Percentiles rank a stretch among this genome's conserved stretches.
Conservation (phyloP, 805 yeast genomes). For the Yamadazyma olivae region DNA sequence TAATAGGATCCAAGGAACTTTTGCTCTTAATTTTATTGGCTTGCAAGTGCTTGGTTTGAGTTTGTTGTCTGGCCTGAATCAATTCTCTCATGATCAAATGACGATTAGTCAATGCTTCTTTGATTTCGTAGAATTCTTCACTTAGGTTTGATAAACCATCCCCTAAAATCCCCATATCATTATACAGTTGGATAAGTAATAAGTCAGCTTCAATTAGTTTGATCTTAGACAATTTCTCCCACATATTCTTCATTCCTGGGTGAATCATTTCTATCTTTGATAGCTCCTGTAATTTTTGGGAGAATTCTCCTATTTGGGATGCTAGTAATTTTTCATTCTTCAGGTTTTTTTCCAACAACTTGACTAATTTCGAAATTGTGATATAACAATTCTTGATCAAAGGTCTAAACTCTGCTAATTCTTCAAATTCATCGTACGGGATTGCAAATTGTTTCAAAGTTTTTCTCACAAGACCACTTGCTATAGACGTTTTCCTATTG, state of each 20-base stretch:
- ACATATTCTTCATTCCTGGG: conserved; percentile 71
- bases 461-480: conserved; percentile 83
- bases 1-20: conserved; percentile 76
- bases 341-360: conserved; percentile 49
- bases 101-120: conserved; percentile 90
- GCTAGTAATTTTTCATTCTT: conserved; percentile 54
- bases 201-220: conserved; percentile 72
- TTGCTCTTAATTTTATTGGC: conserved; percentile 71
- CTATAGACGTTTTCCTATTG: conserved; percentile 53
- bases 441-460: conserved; percentile 89
- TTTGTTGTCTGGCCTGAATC: conserved; percentile 69
- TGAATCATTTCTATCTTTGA: conserved; percentile 46
- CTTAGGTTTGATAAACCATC: conserved; percentile 67
- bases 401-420: conserved; percentile 84
- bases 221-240: conserved; percentile 74
- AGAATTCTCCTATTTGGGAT: conserved; percentile 47
- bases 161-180: conserved; percentile 70
- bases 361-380: conserved; percentile 51
- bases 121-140: conserved; percentile 79
- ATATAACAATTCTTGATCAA: conserved; percentile 73
- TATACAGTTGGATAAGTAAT: conserved; percentile 65
- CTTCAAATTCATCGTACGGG: conserved; percentile 84
- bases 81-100: conserved; percentile 91
- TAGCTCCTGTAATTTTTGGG: conserved; percentile 37
- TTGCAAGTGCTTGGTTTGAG: conserved; percentile 65